These are phyloP conservation scores for Colletotrichum sansevieriae DNA, from an alignment of 2,329 filamentous ascomycete genomes.

Conservation along the genomic window DNA sequence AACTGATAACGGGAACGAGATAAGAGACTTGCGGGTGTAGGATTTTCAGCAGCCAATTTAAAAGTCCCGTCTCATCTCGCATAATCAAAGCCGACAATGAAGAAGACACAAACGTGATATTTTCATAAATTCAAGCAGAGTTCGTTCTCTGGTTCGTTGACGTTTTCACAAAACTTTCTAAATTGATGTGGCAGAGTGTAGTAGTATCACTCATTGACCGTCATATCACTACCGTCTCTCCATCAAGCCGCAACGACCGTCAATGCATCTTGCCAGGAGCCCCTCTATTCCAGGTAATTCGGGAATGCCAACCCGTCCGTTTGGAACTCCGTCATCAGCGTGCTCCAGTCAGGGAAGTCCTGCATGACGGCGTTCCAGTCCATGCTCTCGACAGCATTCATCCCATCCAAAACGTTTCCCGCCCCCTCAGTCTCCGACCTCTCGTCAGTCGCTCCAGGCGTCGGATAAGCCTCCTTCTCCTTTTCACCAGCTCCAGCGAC, in stretches of 20 bases:
- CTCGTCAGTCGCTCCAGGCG: conserved; percentile 12
- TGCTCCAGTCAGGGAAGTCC: conserved; percentile 47
- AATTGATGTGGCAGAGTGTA: too few species aligned
- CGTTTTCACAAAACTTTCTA: too few species aligned
- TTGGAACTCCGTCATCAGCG: conserved; percentile 48
- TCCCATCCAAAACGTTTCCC: neutral
- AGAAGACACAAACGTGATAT: conserved; percentile 30
- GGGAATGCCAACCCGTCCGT: conserved; percentile 45
- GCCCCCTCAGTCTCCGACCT: neutral
- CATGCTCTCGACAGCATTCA: conserved; percentile 17
- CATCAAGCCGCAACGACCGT: neutral
- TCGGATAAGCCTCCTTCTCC: conserved; percentile 19
- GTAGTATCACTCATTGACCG: too few species aligned
- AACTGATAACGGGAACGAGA: conserved; percentile 6
- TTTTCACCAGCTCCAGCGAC: neutral
- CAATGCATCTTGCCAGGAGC: neutral
- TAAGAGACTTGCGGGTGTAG: conserved; percentile 10
- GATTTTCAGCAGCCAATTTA: conserved; percentile 21
- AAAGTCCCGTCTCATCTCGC: conserved; percentile 1
- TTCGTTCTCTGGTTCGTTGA: too few species aligned
- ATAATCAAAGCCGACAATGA: conserved; percentile 32
- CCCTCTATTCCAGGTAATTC: conserved; percentile 25
- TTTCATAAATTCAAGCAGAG: too few species aligned
- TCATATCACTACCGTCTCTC: too few species aligned
- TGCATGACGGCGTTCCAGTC: conserved; percentile 32